Conservation (phyloP, 805 yeast genomes). For the Candida adriatica region DNA sequence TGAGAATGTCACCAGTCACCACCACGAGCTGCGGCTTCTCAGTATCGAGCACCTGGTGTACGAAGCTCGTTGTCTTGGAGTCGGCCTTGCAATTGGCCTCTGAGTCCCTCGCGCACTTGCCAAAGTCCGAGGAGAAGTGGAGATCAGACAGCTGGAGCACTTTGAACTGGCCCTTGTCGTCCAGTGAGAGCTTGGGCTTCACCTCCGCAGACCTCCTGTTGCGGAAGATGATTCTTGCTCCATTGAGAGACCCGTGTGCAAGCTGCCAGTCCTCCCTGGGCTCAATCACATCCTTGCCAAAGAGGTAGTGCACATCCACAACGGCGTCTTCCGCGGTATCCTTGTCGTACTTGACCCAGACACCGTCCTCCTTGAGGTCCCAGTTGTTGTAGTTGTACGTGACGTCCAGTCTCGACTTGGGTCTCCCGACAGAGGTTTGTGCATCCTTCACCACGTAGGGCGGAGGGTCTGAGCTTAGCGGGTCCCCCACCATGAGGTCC, state of each 20-base stretch:
- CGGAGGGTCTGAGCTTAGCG: constrained; percentile 28
- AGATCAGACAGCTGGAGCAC: constrained; percentile 62
- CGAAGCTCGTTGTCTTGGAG: constrained; percentile 41
- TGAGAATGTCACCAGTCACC: constrained; percentile 59
- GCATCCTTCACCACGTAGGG: constrained; percentile 31
- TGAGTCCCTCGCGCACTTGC: constrained; percentile 41
- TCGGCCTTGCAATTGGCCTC: constrained; percentile 42
- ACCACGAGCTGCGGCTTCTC: constrained; percentile 61
- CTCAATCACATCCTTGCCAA: constrained; percentile 50
- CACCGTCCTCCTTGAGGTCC: constrained; percentile 39
- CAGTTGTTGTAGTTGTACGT: constrained; percentile 28
- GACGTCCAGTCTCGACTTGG: constrained; percentile 21
- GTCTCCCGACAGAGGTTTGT: constrained; percentile 21
- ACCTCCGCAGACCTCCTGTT: constrained; percentile 1
- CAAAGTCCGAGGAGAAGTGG: constrained; percentile 55
- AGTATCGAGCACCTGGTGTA: constrained; percentile 42
- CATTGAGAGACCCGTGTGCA: constrained; percentile 14
- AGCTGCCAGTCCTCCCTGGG: constrained; percentile 53
- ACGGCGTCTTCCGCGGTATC: constrained; percentile 29
- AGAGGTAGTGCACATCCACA: constrained; percentile 42
- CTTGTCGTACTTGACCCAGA: constrained; percentile 50
- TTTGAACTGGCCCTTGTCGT: constrained; percentile 38
- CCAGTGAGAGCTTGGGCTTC: constrained; percentile 17
- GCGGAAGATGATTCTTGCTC: constrained; percentile 5
- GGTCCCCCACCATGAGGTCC: constrained; percentile 38